Conservation (phyloP, 2,329 filamentous ascomycete species). For the Lomentospora prolificans region DNA sequence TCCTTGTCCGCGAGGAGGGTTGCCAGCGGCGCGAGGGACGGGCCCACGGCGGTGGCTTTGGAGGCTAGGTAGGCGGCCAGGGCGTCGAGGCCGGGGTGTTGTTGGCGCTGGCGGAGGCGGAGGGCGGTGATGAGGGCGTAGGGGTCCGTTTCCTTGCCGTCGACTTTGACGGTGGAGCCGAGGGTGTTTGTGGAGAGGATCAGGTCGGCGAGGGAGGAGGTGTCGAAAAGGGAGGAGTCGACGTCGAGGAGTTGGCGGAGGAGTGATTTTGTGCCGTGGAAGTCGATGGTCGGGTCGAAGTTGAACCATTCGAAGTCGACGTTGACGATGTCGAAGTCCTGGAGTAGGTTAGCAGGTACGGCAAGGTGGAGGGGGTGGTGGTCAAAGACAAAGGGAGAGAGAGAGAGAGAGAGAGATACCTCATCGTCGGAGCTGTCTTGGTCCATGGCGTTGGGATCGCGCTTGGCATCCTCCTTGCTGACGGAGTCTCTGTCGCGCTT, state of each 20-base stretch:
- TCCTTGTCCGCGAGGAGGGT: slow-evolving; percentile 41
- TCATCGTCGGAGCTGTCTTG: slow-evolving; percentile 45
- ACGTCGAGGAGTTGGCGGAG: slow-evolving; percentile 87
- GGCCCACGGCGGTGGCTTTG: slow-evolving; percentile 41
- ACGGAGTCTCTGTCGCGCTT: slow-evolving; percentile 39
- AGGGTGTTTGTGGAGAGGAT: slow-evolving; percentile 80
- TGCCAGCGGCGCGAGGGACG: slow-evolving; percentile 43
- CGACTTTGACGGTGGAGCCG: slow-evolving; percentile 94
- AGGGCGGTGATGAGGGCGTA: slow-evolving; percentile 87
- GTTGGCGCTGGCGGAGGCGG: slow-evolving; percentile 69
- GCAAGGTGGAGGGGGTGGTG: neutral
- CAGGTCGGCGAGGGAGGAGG: slow-evolving; percentile 76
- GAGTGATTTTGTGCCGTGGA: slow-evolving; percentile 86
- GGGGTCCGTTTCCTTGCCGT: slow-evolving; percentile 83
- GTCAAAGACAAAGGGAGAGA: slow-evolving; percentile 10
- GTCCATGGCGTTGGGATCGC: slow-evolving; percentile 38
- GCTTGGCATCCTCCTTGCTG: slow-evolving; percentile 25
- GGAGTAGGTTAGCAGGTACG: slow-evolving; percentile 10
- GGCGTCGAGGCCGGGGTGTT: slow-evolving; percentile 61
- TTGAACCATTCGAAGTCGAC: slow-evolving; percentile 99
- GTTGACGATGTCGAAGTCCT: slow-evolving; percentile 88
- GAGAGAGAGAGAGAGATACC: slow-evolving; percentile 19
- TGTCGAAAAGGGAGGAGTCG: slow-evolving; percentile 75
- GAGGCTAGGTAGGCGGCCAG: slow-evolving; percentile 61
- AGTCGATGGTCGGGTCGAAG: slow-evolving; percentile 79